phyloP scores from a whole-genome alignment of 192 early-diverging fungal genomes.

The Kickxella alabastrina region DNA sequence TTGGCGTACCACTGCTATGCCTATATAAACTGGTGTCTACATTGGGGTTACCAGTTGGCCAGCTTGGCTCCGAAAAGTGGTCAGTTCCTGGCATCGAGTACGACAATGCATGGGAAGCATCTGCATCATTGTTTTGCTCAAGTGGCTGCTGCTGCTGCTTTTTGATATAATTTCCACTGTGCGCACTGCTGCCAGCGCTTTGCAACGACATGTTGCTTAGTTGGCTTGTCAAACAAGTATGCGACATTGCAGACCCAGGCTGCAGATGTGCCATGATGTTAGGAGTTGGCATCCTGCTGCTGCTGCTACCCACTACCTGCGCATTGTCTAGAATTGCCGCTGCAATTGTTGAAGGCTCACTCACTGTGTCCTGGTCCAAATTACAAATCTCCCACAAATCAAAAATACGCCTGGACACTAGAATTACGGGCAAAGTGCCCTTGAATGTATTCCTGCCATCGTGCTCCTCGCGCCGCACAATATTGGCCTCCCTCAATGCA shows the following conservation, averaged over 20 bases:
- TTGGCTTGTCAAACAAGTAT: too few relatives aligned
- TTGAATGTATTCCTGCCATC: neutral
- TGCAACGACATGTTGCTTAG: too few relatives aligned
- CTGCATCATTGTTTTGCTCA: neutral
- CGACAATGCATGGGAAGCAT: too few relatives aligned
- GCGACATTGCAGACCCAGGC: too few relatives aligned
- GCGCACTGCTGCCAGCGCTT: neutral
- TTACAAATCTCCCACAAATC: conserved; percentile 32
- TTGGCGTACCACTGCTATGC: neutral
- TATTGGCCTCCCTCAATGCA: conserved; percentile 14
- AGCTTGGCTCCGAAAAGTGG: too few relatives aligned
- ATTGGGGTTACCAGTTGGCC: too few relatives aligned
- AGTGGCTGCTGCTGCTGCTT: neutral
- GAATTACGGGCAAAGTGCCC: conserved; percentile 32
- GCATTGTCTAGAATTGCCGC: neutral
- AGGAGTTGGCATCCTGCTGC: neutral
- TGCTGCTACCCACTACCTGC: too few relatives aligned
- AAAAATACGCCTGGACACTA: conserved; percentile 20
- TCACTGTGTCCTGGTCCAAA: conserved; percentile 2
- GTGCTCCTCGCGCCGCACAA: conserved; percentile 32
- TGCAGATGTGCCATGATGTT: neutral
- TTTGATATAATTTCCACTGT: too few relatives aligned
- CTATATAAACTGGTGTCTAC: too few relatives aligned
- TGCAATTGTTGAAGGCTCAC: neutral
- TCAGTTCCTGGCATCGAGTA: too few relatives aligned